Evolutionary conservation across 805 yeast genomes (phyloP).

Genomic region (Clavispora santaluciae): DNA sequence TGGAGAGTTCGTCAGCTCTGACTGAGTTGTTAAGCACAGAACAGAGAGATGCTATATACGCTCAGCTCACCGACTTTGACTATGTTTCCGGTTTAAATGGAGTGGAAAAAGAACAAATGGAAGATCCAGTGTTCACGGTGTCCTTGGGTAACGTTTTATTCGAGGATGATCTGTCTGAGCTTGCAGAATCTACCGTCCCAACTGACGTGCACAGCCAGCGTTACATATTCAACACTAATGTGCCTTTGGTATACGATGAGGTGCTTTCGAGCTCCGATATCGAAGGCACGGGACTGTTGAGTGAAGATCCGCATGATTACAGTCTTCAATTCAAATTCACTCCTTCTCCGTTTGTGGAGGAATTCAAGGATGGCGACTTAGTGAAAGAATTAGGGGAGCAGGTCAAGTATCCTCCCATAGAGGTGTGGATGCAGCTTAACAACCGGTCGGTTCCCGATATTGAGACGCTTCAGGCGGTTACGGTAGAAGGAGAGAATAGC

Average conservation of each 20-base stretch:
- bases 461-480: slow-evolving; percentile 37
- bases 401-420: slow-evolving; percentile 47
- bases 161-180: slow-evolving; percentile 10
- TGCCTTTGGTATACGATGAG: slow-evolving; percentile 29
- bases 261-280: slow-evolving; percentile 15
- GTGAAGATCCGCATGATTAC: slow-evolving; percentile 24
- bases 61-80: slow-evolving; percentile 22
- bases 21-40: background rate
- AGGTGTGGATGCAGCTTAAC: slow-evolving; percentile 48
- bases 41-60: slow-evolving; percentile 19
- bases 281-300: slow-evolving; percentile 6
- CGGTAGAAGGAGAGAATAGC: slow-evolving; percentile 43
- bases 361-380: slow-evolving; percentile 3
- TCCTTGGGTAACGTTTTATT: slow-evolving; percentile 39
- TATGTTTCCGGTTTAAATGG: slow-evolving; percentile 22
- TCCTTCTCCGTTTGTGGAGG: slow-evolving; percentile 37
- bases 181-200: background rate
- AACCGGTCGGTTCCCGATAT: slow-evolving; percentile 32
- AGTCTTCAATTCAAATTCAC: slow-evolving; percentile 42
- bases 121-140: slow-evolving; percentile 28
- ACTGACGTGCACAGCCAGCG: background rate
- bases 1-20: no score
- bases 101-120: slow-evolving; percentile 12
- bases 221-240: slow-evolving; percentile 30
- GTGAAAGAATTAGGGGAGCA: slow-evolving; percentile 12